These are phyloP conservation scores for Teratosphaeria nubilosa DNA, from an alignment of 2,329 filamentous ascomycete species.

Conservation along the genomic window DNA sequence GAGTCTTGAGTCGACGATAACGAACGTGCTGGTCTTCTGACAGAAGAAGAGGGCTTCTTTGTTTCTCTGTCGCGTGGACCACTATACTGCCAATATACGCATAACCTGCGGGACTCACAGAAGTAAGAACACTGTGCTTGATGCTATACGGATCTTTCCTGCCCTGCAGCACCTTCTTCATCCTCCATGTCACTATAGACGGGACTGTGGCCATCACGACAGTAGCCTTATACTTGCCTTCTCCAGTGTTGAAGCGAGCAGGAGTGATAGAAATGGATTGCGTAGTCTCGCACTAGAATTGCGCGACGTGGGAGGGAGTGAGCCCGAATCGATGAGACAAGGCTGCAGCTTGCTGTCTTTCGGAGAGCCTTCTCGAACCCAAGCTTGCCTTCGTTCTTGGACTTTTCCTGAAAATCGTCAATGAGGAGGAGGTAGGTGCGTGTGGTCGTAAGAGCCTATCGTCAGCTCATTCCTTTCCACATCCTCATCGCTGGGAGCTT, in stretches of 20 bases:
- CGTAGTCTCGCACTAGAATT: conserved; percentile 94
- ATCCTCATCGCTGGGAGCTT: too few species aligned
- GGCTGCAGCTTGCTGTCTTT: conserved; percentile 92
- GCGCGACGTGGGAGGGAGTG: conserved; percentile 84
- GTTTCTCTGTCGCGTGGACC: too few species aligned
- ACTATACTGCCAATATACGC: too few species aligned
- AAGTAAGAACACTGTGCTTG: conserved; percentile 85
- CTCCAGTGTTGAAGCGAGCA: conserved; percentile 86
- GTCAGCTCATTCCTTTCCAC: too few species aligned
- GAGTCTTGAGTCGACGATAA: too few species aligned
- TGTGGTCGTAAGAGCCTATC: too few species aligned
- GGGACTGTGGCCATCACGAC: conserved; percentile 96
- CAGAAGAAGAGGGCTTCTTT: too few species aligned
- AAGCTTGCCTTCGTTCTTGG: conserved; percentile 94
- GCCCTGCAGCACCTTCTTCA: conserved; percentile 78
- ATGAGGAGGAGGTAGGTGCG: conserved; percentile 90
- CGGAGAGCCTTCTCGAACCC: conserved; percentile 88
- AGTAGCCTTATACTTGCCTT: conserved; percentile 68
- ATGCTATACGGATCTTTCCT: conserved; percentile 86
- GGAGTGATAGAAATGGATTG: conserved; percentile 78
- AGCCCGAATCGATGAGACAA: conserved; percentile 76
- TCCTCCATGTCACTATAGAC: conserved; percentile 91
- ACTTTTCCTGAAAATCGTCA: conserved; percentile 78
- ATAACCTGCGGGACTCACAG: too few species aligned
- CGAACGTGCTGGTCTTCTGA: too few species aligned